A percentile compares a stretch with the other conserved stretches of the same genome.
These are phyloP conservation scores for Monosporozyma yasuniensis DNA, from an alignment of 805 yeast genomes.

Conservation along the genomic window DNA sequence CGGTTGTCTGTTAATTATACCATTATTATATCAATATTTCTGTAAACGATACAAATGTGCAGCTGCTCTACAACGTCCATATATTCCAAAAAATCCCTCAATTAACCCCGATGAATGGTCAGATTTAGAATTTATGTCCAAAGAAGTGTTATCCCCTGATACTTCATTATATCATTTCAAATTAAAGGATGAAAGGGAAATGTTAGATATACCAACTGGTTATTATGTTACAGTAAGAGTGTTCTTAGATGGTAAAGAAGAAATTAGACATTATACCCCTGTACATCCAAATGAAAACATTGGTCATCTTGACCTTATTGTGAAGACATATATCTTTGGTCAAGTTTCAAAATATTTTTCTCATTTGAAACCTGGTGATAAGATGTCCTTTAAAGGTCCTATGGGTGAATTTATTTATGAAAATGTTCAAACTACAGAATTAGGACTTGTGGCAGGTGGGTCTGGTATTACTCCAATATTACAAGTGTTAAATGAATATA, in stretches of 20 bases:
- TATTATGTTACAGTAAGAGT: constrained; percentile 57
- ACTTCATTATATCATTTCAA: constrained; percentile 66
- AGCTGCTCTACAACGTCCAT: neutral
- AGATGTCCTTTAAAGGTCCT: constrained; percentile 66
- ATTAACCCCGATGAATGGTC: constrained; percentile 42
- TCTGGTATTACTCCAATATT: constrained; percentile 85
- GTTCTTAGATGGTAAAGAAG: constrained; percentile 26
- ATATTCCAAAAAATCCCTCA: constrained; percentile 29
- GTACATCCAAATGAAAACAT: constrained; percentile 57
- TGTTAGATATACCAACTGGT: constrained; percentile 60
- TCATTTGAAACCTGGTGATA: constrained; percentile 50
- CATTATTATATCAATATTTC: neutral
- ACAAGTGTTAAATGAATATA: constrained; percentile 62
- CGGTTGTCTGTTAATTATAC: neutral
- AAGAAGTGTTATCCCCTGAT: constrained; percentile 58
- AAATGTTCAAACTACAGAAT: constrained; percentile 31
- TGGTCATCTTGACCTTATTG: constrained; percentile 68
- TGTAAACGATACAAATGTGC: neutral
- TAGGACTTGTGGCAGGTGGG: constrained; percentile 74
- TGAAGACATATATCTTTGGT: constrained; percentile 66
- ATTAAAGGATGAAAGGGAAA: constrained; percentile 49
- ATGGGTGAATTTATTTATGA: constrained; percentile 59
- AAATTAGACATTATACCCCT: constrained; percentile 63
- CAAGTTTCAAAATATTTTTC: constrained; percentile 60
- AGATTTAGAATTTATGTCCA: constrained; percentile 58